Evolutionary conservation across 192 early-diverging fungal species (phyloP), one percentile per base, ranked within the genome.

Genomic region (Diversispora eburnea): DNA sequence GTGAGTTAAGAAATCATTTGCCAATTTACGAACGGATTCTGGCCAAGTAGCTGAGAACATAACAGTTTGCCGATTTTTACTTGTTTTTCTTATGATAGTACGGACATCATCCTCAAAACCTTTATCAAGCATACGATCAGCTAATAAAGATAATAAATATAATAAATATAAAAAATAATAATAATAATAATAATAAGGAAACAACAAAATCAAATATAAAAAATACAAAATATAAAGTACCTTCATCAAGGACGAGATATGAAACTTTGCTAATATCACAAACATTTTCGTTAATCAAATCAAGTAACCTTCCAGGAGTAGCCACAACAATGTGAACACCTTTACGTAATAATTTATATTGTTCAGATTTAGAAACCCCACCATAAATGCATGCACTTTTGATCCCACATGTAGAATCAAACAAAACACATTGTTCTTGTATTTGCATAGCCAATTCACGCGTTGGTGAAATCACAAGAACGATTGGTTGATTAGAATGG

Each of bases 31-130:
- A 70, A 99, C 93, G 33, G 87, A 84, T 73, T 90, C 85, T 19
- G 97, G 96, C 95, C 95, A 98, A 4, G 97, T 99, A 5, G 97
- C 97, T 39, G 88, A 89, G 81, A 97, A 97, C 95, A 97, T 97
- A 69, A 94, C 90, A 3, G 94, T 97, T 77, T 97, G 95, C 20
- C 94, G 91, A 58, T 86, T 81, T 22, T 83, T 82, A 61, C 87
- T 86, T 56, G 91, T 86, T 75, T 94, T 90, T 22, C 80, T 80
- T 55, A 97, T 86, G 71, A 99, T 98, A 39, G 88, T 88, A 58
- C 89, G 88, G 69, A 99, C 94, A 58, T 90, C 93, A 65, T 92
- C 88, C 75, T 98, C 93, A 82, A 97, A 97, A 47, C 94, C 95
- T 71, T 89, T 87, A 73, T 99, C 95, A 71, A 99, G 82, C 97